Base-by-base conservation (phyloP, 2,329 filamentous ascomycete genomes). In the Canariomyces notabilis region DNA sequence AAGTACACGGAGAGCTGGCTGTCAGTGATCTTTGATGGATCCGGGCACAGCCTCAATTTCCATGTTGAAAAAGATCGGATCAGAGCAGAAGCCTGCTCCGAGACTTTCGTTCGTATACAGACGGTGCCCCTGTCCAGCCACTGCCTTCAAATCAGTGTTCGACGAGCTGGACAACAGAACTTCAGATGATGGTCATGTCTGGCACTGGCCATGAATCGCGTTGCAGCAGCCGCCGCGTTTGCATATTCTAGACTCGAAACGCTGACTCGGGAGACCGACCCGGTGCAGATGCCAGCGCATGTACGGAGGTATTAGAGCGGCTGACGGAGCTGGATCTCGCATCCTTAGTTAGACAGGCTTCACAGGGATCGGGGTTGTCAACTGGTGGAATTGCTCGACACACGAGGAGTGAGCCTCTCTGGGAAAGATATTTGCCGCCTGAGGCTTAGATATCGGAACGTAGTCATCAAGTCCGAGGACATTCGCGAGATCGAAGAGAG, bases 111-210 rank as follows among this genome's bases (percentile, higher is more conserved):
- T n/a, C n/a, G 32, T 50, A 48, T 54, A 58, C 37, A 57, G 53
- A 57, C 60, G n/a, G 56, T 59, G 59, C 57, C 50, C 55, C 38
- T 44, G 49, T 44, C 34, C 40, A 45, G 26, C 56, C 37, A 35
- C 44, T 32, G 41, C 42, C 38, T 44, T 53, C 50, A 42, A n/a
- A 32, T 9, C 12, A 20, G 14, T 6, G 16, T 14, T 11, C 26
- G 18, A 37, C 34, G 18, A 33, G 16, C 40, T 22, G 12, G 7
- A 26, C 16, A 31, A 15, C 23, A 35, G n/a, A 34, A 42, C 44
- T 31, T 29, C 34, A 22, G 18, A 51, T 31, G 45, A 51, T 40
- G 48, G 49, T n/a, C n/a, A n/a, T n/a, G 44, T 41, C 49, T 53
- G 44, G 52, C 48, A 51, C 49, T 54, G 53, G 51, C 57, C 56